phyloP scores from a whole-genome alignment of 345 rosid species.

The Euclidium syriacum region DNA sequence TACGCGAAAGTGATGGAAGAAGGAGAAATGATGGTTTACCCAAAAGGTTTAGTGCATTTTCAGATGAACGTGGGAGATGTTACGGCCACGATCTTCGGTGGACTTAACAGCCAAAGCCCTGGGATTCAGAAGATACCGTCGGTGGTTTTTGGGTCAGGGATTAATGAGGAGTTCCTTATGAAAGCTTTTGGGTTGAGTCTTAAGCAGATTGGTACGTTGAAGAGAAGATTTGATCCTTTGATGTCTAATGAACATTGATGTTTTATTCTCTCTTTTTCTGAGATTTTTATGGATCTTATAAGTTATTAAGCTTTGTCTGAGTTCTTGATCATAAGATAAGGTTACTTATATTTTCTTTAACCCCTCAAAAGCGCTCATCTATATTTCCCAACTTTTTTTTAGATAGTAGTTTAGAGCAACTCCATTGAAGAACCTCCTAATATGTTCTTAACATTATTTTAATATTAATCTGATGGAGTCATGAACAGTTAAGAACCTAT shows the following conservation, averaged over 20 bases:
- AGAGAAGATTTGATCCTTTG: constrained; percentile 44
- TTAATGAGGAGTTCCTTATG: constrained; percentile 52
- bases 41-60: constrained; percentile 71
- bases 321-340: too few species aligned
- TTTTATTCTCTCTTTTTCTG: neutral
- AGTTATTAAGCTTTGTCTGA: neutral
- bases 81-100: constrained; percentile 58
- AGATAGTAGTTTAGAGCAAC: too few species aligned
- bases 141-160: constrained; percentile 75
- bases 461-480: too few species aligned
- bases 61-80: constrained; percentile 79
- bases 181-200: constrained; percentile 70
- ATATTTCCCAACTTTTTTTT: too few species aligned
- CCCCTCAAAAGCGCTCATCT: too few species aligned
- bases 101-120: constrained; percentile 73
- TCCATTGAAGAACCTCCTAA: too few species aligned
- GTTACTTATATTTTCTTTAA: too few species aligned
- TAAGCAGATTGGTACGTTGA: constrained; percentile 53
- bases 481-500: too few species aligned
- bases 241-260: constrained; percentile 24
- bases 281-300: neutral
- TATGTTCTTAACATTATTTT: too few species aligned
- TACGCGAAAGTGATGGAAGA: constrained; percentile 65
- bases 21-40: constrained; percentile 88
- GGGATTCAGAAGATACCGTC: constrained; percentile 56